Conservation (phyloP, 306 rosid species). For the Fagus sylvatica region DNA sequence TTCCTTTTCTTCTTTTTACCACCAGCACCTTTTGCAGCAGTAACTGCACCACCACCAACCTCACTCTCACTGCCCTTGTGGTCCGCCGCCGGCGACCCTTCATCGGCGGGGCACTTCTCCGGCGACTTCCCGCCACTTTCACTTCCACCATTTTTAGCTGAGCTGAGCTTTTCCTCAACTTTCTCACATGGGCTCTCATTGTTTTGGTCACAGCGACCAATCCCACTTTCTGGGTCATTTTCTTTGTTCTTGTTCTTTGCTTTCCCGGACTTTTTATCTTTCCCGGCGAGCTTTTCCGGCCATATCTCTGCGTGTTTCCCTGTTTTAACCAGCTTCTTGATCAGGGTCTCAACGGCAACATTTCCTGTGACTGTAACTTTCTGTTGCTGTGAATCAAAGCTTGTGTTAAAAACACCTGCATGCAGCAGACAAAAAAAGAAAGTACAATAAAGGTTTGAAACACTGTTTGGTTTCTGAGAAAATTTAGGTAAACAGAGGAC, state of each 20-base stretch:
- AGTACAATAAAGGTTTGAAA: neutral
- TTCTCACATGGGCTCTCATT: constrained; percentile 14
- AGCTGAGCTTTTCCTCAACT: constrained; percentile 16
- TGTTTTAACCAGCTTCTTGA: constrained; percentile 54
- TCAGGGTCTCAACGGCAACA: constrained; percentile 60
- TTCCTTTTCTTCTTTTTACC: constrained; percentile 58
- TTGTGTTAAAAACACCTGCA: constrained; percentile 71
- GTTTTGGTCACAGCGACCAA: neutral
- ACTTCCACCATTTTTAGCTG: constrained; percentile 37
- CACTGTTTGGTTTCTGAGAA: neutral
- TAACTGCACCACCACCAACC: neutral
- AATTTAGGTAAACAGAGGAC: neutral
- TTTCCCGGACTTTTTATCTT: constrained; percentile 41
- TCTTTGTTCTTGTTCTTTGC: constrained; percentile 36
- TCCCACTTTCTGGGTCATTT: constrained; percentile 30
- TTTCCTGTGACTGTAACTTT: constrained; percentile 77
- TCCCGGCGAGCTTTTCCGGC: constrained; percentile 49
- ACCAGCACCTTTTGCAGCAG: constrained; percentile 30
- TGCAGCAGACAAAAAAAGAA: neutral
- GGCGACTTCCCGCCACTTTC: constrained; percentile 29
- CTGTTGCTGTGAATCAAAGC: constrained; percentile 59
- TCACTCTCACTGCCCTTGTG: constrained; percentile 21
- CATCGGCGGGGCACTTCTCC: constrained; percentile 25
- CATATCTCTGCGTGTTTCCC: constrained; percentile 80
- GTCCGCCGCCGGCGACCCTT: constrained; percentile 14